Percentiles rank a stretch among this genome's conserved stretches.
phyloP scores from a whole-genome alignment of 106 monocot genomes.

The Dioscorea dumetorum region DNA sequence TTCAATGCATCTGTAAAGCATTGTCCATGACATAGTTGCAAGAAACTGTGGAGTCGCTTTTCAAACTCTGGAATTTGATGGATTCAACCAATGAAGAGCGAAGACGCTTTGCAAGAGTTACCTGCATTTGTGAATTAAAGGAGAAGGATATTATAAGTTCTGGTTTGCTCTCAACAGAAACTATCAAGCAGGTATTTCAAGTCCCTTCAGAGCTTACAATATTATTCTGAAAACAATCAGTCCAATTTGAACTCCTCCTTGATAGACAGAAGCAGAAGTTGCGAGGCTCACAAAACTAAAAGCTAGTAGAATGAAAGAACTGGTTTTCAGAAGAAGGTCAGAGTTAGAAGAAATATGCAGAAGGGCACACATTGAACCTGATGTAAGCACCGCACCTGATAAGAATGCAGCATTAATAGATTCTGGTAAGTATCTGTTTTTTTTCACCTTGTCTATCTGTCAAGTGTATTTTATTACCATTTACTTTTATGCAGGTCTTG shows the following conservation, averaged over 20 bases:
- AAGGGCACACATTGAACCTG: slow-evolving; percentile 79
- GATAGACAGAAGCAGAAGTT: slow-evolving; percentile 70
- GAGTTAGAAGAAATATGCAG: slow-evolving; percentile 89
- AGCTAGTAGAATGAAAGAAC: slow-evolving; percentile 87
- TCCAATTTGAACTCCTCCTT: background rate
- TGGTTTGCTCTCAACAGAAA: slow-evolving; percentile 58
- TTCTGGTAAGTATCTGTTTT: slow-evolving; percentile 36
- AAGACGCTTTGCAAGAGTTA: slow-evolving; percentile 43
- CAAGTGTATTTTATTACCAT: background rate
- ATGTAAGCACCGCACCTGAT: slow-evolving; percentile 66
- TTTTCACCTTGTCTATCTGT: background rate
- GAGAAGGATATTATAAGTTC: slow-evolving; percentile 37
- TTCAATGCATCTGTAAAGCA: background rate
- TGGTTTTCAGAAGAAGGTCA: slow-evolving; percentile 58
- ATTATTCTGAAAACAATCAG: background rate
- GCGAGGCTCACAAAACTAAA: slow-evolving; percentile 76
- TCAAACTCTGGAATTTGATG: slow-evolving; percentile 88
- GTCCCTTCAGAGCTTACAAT: background rate
- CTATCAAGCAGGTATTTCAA: slow-evolving; percentile 57
- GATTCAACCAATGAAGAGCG: slow-evolving; percentile 71
- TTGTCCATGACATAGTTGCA: slow-evolving; percentile 28
- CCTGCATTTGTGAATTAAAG: slow-evolving; percentile 33
- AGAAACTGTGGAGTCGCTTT: slow-evolving; percentile 52
- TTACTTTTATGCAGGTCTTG: slow-evolving; percentile 45
- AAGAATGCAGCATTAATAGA: slow-evolving; percentile 77